Conservation (phyloP, 768 basidiomycete genomes). For the Lentinula guzmanii region DNA sequence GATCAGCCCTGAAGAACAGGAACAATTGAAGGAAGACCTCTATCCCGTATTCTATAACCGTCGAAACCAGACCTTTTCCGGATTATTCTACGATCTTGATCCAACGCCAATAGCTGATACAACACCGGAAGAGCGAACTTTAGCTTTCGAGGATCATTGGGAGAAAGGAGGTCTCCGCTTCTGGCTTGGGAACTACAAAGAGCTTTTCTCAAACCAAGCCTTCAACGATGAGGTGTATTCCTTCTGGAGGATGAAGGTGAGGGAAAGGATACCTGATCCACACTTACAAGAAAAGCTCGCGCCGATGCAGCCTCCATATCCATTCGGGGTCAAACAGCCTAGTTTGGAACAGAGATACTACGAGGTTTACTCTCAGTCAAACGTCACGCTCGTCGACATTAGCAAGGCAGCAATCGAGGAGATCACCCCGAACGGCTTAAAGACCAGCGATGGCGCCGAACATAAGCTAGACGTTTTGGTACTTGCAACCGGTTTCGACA, state of each 20-base stretch:
- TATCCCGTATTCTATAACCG: neutral
- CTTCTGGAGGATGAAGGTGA: slow-evolving; percentile 5
- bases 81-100: neutral
- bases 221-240: slow-evolving; percentile 2
- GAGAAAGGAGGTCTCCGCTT: slow-evolving; percentile 7
- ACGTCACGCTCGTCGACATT: slow-evolving; percentile 5
- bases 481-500: slow-evolving; percentile 2
- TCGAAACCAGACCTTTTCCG: neutral
- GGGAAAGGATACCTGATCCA: neutral
- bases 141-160: slow-evolving; percentile 9
- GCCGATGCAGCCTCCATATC: neutral
- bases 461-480: slow-evolving; percentile 2
- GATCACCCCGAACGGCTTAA: neutral
- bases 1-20: neutral
- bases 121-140: slow-evolving; percentile 8
- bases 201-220: neutral
- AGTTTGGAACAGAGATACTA: slow-evolving; percentile 5
- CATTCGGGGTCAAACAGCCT: neutral
- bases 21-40: neutral
- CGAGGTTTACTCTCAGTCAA: slow-evolving; percentile 3
- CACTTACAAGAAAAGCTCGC: no score
- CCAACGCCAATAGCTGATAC: neutral
- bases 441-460: neutral
- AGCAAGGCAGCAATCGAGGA: neutral
- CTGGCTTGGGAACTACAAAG: neutral